Evolutionary conservation across 2,329 filamentous ascomycete species (phyloP).

Genomic region (Thelonectria blattea): DNA sequence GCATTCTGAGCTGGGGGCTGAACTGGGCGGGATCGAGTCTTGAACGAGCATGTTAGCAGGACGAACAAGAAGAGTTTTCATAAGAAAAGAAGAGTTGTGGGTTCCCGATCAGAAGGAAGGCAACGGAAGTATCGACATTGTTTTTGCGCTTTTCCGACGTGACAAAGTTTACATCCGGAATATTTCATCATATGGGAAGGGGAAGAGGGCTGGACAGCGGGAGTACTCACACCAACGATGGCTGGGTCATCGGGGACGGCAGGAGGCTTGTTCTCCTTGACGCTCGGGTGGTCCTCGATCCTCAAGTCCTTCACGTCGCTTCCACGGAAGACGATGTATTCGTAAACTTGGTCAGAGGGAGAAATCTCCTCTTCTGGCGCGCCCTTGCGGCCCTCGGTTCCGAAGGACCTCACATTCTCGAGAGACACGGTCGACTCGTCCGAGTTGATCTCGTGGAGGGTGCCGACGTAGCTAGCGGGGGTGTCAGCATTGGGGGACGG

Average conservation of each 20-base stretch:
- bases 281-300: conserved; percentile 81
- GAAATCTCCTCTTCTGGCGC: conserved; percentile 82
- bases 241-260: conserved; percentile 92
- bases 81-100: conserved; percentile 13
- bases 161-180: conserved; percentile 93
- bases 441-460: conserved; percentile 96
- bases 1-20: conserved; percentile 43
- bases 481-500: conserved; percentile 42
- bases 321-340: conserved; percentile 98
- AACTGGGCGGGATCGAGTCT: conserved; percentile 50
- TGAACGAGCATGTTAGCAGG: conserved; percentile 33
- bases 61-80: conserved; percentile 27
- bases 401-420: conserved; percentile 93
- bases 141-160: conserved; percentile 93
- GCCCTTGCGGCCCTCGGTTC: conserved; percentile 87
- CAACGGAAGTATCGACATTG: conserved; percentile 99
- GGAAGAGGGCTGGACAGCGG: conserved; percentile 8
- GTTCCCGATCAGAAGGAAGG: conserved; percentile 92
- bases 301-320: conserved; percentile 98
- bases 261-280: conserved; percentile 76
- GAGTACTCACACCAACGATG: conserved; percentile 90
- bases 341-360: conserved; percentile 87
- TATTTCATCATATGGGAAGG: conserved; percentile 80
- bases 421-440: conserved; percentile 96
- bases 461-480: conserved; percentile 82